These are phyloP conservation scores for Tardiomyces blankii DNA, from an alignment of 1,139 yeast genomes.

Conservation along the genomic window DNA sequence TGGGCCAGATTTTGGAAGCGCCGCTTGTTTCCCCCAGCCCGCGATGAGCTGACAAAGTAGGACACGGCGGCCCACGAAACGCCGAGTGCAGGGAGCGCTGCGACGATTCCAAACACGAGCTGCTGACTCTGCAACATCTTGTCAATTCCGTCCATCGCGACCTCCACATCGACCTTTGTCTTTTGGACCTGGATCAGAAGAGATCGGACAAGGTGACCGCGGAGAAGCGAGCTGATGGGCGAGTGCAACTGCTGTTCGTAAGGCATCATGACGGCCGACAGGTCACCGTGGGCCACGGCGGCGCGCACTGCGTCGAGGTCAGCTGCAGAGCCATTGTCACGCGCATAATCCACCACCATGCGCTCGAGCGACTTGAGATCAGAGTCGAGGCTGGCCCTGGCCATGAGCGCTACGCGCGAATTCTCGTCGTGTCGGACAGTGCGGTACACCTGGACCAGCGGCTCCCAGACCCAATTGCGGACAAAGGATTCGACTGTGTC, in stretches of 20 bases:
- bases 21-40: background rate
- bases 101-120: constrained; percentile 81
- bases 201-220: constrained; percentile 67
- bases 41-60: background rate
- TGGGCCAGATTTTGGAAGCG: background rate
- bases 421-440: constrained; percentile 76
- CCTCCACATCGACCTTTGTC: constrained; percentile 88
- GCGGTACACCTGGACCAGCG: constrained; percentile 60
- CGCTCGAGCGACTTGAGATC: constrained; percentile 75
- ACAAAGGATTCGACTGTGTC: constrained; percentile 60
- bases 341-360: constrained; percentile 71
- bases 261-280: constrained; percentile 65
- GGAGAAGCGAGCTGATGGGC: constrained; percentile 52
- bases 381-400: constrained; percentile 65
- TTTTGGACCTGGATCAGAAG: constrained; percentile 84
- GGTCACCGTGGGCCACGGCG: constrained; percentile 49
- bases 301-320: constrained; percentile 19
- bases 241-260: constrained; percentile 67
- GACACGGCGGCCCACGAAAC: constrained; percentile 10
- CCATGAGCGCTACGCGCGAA: constrained; percentile 61
- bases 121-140: constrained; percentile 83
- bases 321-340: constrained; percentile 27
- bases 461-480: constrained; percentile 73
- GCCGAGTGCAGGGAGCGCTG: constrained; percentile 55
- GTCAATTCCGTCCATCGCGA: constrained; percentile 86